These are phyloP conservation scores for Podochytrium sp. DNA, from an alignment of 192 early-diverging fungal genomes.

Conservation along the genomic window DNA sequence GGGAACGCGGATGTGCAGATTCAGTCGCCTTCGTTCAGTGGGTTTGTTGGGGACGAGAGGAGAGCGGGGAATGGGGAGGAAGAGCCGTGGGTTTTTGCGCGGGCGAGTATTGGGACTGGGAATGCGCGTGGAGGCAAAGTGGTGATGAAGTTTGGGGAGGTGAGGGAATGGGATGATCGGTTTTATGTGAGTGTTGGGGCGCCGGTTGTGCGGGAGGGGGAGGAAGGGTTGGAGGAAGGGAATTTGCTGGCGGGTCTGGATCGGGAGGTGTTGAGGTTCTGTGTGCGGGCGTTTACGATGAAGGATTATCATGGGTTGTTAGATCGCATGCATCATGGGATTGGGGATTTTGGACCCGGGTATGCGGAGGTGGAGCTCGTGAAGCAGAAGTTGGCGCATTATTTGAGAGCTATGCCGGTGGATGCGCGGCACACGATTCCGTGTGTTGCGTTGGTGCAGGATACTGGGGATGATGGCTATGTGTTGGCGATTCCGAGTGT, in stretches of 20 bases:
- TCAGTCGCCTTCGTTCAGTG: background rate
- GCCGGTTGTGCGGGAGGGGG: background rate
- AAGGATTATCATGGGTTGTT: slow-evolving; percentile 8
- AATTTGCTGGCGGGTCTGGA: background rate
- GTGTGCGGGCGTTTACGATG: slow-evolving; percentile 4
- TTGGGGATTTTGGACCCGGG: background rate
- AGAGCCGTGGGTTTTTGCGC: background rate
- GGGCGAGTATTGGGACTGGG: background rate
- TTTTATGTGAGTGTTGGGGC: slow-evolving; percentile 16
- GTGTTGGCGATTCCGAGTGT: slow-evolving; percentile 8
- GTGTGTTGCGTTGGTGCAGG: slow-evolving; percentile 25
- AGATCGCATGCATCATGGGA: slow-evolving; percentile 26
- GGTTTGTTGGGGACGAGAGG: background rate
- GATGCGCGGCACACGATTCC: slow-evolving; percentile 17
- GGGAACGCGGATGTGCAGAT: background rate
- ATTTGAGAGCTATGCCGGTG: slow-evolving; percentile 17
- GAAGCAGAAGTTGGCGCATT: slow-evolving; percentile 6
- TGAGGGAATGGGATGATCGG: slow-evolving; percentile 26
- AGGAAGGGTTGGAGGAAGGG: background rate
- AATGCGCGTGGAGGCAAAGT: background rate
- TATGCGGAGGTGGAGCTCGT: background rate
- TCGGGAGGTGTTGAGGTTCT: background rate
- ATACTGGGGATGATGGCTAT: slow-evolving; percentile 24
- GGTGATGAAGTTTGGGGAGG: background rate
- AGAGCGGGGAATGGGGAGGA: background rate